Evolutionary conservation across 305 asterid genomes (phyloP), one percentile per base, ranked within the genome.

Genomic region (Solanum aculeatissimum): DNA sequence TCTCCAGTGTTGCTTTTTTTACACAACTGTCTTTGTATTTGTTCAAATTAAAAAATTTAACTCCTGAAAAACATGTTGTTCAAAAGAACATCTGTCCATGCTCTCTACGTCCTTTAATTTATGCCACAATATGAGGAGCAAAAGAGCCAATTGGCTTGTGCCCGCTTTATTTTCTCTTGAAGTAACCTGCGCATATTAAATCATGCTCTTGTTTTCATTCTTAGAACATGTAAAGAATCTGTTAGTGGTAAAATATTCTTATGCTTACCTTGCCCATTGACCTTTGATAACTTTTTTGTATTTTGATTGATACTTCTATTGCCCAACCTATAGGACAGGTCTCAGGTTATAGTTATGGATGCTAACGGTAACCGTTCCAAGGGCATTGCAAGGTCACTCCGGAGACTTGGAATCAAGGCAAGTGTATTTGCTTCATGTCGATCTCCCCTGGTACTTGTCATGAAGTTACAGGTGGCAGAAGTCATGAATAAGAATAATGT

Each of bases 291-390:
- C 63, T 75, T 27, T 75, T 51, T 74, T 19, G 29, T 77, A 53
- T 15, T 75, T 49, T 75, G 82, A 75, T 29, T 11, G 60, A 32
- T 65, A 29, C 80, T 72, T 78, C 66, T 66, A 29, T 29, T 53
- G 3, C 43, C 27, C 82, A 29, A 29, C 49, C 66, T 77, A 86
- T 87, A 94, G 97, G 93, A 88, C 91, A 91, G 93, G 90, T 90
- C 98, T 84, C 94, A 94, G 93, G 94, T 96, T 88, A 85, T 96
- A 83, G 88, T 95, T 75, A 90, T 97, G 97, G 99, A 97, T 93
- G 95, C 94, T 80, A 92, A 97, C 80, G 99, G 99, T 86, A 87
- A 85, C 85, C 93, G 92, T 74, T 93, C 99, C 82, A 97, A 97
- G 89, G 88, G 94, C 40, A 88, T 95, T 72, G 98, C 98, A 9